phyloP scores from a whole-genome alignment of 129 eudicot species.

The Tanacetum coccineum region DNA sequence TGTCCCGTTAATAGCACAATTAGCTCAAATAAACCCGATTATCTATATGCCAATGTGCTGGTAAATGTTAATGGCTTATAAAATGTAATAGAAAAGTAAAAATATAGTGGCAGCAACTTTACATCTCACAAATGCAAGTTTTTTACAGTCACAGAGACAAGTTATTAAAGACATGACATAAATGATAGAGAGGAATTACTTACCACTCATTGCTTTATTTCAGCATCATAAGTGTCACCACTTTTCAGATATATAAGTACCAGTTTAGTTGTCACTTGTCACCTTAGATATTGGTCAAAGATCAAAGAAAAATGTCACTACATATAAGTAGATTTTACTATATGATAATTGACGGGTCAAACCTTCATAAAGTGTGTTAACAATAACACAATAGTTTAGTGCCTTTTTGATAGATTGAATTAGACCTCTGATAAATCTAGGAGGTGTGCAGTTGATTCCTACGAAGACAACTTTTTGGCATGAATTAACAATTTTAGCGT shows the following conservation, averaged over 20 bases:
- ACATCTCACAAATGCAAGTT: not conserved
- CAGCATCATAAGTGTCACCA: slow-evolving; percentile 86
- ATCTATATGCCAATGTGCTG: not conserved
- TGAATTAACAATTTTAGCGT: slow-evolving; percentile 65
- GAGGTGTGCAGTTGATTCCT: slow-evolving; percentile 96
- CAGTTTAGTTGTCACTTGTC: slow-evolving; percentile 74
- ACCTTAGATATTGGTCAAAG: slow-evolving; percentile 38
- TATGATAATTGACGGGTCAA: slow-evolving; percentile 1
- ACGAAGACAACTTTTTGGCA: slow-evolving; percentile 77
- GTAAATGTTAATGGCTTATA: too few relatives aligned
- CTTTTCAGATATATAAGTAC: slow-evolving; percentile 88
- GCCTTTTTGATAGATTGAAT: slow-evolving; percentile 72
- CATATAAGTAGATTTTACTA: slow-evolving; percentile 4
- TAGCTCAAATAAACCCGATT: not conserved
- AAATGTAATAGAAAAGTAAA: too few relatives aligned
- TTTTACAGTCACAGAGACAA: not conserved
- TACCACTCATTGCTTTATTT: slow-evolving; percentile 86
- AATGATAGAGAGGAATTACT: slow-evolving; percentile 28
- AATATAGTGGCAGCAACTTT: not conserved
- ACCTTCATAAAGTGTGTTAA: not conserved
- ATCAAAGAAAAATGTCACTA: slow-evolving; percentile 13
- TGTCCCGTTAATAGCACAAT: not conserved
- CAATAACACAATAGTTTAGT: not conserved
- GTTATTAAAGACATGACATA: not conserved
- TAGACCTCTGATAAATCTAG: slow-evolving; percentile 69